Base-by-base conservation (phyloP, 441 rosid genomes). In the Daphne laureola region DNA sequence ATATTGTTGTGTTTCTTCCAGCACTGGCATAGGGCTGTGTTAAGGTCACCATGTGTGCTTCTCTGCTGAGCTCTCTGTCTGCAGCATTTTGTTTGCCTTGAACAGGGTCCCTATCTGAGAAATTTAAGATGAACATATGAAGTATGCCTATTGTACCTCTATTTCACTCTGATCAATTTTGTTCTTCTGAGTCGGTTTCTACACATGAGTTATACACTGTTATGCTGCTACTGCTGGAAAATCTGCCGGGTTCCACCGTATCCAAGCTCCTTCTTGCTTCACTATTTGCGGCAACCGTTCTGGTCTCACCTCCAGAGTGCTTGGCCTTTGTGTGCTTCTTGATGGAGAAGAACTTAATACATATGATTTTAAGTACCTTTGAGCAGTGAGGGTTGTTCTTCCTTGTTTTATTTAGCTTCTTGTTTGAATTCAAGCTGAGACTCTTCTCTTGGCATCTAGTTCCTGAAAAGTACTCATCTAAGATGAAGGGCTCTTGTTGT, bases 401-500 rank as follows among this genome's bases (percentile, higher is more conserved):
- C 68, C 46, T 65, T 41, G 14, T 71, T 13, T 61, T 58, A 56
- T 57, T 60, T 8, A 31, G 12, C 38, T 61, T 56, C 63, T 53
- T 66, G 38, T 31, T 31, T 31, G 38, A 31, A 31, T 31, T 43
- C 14, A 63, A 49, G 31, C 21, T 55, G 41, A 50, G 54, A 17
- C 55, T 59, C 44, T 66, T 65, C 23, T 54, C 62, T 5, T 13
- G 23, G 47, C 14, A 50, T 45, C 80, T 66, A 68, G 65, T 76
- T 61, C 78, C 83, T 1, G 57, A 31, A 7, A 77, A 76, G 62
- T 68, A 72, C 62, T 55, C 59, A 27, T 77, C 73, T 3, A 72
- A 68, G 23, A 67, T 42, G 53, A 81, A 81, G 57, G 88, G 86
- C 40, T 84, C 92, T 54, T 84, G 86, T 53, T 74, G 69, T 43